Percentiles rank a stretch among this genome's conserved stretches.
Conservation (phyloP, 495 filamentous ascomycete genomes). For the Daldinia grandis region DNA sequence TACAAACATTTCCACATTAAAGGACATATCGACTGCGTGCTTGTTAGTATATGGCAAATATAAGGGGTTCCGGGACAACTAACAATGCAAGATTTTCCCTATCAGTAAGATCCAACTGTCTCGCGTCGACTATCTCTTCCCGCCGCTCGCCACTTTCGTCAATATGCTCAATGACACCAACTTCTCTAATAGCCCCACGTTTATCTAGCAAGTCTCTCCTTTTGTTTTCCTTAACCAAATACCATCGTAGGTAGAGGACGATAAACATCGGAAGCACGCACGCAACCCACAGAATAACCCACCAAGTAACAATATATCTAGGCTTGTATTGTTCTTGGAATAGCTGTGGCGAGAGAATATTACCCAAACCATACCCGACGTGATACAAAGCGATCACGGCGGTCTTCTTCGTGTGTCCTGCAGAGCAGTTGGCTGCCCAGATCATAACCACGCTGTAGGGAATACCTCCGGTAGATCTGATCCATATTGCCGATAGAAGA, state of each 20-base stretch:
- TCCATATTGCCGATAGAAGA: constrained; percentile 51
- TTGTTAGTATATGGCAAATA: constrained; percentile 5
- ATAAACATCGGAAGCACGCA: constrained; percentile 36
- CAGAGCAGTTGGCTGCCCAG: constrained; percentile 46
- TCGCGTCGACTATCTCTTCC: constrained; percentile 49
- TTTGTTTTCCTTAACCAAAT: constrained; percentile 47
- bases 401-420: constrained; percentile 56
- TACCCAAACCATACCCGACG: constrained; percentile 52
- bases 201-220: constrained; percentile 46
- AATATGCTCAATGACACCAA: constrained; percentile 48
- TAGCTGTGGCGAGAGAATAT: constrained; percentile 47
- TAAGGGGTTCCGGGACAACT: constrained; percentile 20
- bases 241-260: constrained; percentile 42
- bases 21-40: constrained; percentile 28
- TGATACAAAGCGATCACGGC: constrained; percentile 56
- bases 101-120: constrained; percentile 55
- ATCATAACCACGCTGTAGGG: constrained; percentile 55
- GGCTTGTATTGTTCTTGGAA: constrained; percentile 49
- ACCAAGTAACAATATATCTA: constrained; percentile 52
- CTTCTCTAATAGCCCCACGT: constrained; percentile 34
- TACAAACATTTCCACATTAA: neutral
- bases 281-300: constrained; percentile 53
- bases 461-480: constrained; percentile 50
- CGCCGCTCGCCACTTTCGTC: constrained; percentile 45
- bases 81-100: constrained; percentile 54